These are phyloP conservation scores for Apodospora peruviana DNA, from an alignment of 495 filamentous ascomycete species.

Conservation along the genomic window DNA sequence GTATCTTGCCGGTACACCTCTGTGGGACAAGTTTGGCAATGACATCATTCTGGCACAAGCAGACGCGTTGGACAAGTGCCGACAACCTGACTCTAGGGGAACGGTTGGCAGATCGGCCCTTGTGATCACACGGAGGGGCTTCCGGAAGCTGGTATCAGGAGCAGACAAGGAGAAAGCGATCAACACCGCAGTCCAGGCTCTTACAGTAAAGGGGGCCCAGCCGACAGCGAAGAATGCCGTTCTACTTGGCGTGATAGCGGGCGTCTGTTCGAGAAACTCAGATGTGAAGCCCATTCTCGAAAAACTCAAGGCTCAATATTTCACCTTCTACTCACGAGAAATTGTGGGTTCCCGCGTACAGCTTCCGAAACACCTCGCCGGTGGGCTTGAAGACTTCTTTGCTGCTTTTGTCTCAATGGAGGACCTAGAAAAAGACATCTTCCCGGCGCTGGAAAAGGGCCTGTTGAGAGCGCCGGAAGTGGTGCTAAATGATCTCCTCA, in stretches of 20 bases:
- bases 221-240: slow-evolving; percentile 63
- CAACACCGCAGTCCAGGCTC: slow-evolving; percentile 54
- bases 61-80: slow-evolving; percentile 67
- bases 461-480: slow-evolving; percentile 87
- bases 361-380: slow-evolving; percentile 66
- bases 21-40: slow-evolving; percentile 62
- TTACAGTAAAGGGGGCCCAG: slow-evolving; percentile 59
- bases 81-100: slow-evolving; percentile 53
- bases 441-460: slow-evolving; percentile 80
- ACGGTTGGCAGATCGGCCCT: slow-evolving; percentile 62
- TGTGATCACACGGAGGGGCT: slow-evolving; percentile 63
- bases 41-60: slow-evolving; percentile 58
- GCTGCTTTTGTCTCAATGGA: slow-evolving; percentile 63
- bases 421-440: slow-evolving; percentile 68
- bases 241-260: slow-evolving; percentile 77
- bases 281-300: slow-evolving; percentile 53
- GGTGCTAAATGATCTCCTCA: slow-evolving; percentile 69
- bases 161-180: slow-evolving; percentile 54
- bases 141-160: slow-evolving; percentile 63
- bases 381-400: slow-evolving; percentile 80
- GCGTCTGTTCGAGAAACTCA: slow-evolving; percentile 69
- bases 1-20: slow-evolving; percentile 43
- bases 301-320: slow-evolving; percentile 61
- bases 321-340: slow-evolving; percentile 78
- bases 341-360: slow-evolving; percentile 71